Conservation (phyloP, 768 basidiomycete species). For the Naganishia antarctica region DNA sequence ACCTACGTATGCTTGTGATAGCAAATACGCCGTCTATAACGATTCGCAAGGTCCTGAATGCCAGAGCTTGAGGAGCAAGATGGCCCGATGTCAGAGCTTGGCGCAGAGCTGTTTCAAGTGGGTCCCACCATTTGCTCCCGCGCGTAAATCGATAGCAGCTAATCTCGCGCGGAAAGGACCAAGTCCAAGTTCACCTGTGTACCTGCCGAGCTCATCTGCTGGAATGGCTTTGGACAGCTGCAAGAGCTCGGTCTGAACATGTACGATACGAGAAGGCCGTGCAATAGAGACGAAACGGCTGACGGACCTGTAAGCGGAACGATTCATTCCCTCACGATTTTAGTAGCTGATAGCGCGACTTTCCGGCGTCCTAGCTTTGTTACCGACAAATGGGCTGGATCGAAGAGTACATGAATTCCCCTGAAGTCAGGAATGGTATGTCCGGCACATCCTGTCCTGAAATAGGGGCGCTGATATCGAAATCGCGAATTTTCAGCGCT, state of each 20-base stretch:
- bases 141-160: too few relatives aligned
- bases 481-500: slow-evolving; percentile 62
- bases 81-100: slow-evolving; percentile 68
- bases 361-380: too few relatives aligned
- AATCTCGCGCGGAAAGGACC: too few relatives aligned
- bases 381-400: slow-evolving; percentile 72
- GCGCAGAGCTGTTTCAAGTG: slow-evolving; percentile 59
- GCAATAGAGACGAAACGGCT: slow-evolving; percentile 66
- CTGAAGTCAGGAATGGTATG: slow-evolving; percentile 63
- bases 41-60: slow-evolving; percentile 64
- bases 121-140: too few relatives aligned
- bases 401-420: slow-evolving; percentile 78
- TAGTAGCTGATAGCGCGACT: too few relatives aligned
- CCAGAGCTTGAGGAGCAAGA: slow-evolving; percentile 59
- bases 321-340: too few relatives aligned
- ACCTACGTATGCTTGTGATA: slow-evolving; percentile 57
- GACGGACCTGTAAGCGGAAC: slow-evolving; percentile 43
- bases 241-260: slow-evolving; percentile 64
- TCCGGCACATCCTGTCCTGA: too few relatives aligned
- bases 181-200: slow-evolving; percentile 53
- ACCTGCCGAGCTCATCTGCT: slow-evolving; percentile 75
- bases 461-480: too few relatives aligned
- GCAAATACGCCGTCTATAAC: slow-evolving; percentile 66
- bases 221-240: slow-evolving; percentile 39
- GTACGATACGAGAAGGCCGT: slow-evolving; percentile 64